Evolutionary conservation across 768 basidiomycete genomes (phyloP).

Genomic region (Boletus eberwhitei): DNA sequence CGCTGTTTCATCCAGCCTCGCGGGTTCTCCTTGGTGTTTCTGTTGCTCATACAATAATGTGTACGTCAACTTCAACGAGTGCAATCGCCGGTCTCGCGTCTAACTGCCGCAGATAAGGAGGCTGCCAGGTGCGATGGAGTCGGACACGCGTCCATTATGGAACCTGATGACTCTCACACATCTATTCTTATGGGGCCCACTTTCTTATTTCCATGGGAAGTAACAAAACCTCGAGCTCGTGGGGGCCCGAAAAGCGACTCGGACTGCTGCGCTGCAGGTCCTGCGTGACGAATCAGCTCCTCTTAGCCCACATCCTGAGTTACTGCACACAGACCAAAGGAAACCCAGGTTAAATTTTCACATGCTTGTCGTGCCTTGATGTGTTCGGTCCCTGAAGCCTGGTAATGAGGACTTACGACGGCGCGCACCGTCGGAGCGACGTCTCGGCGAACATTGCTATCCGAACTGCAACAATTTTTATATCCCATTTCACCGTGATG

Average conservation of each 20-base stretch:
- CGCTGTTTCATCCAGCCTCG: too few relatives aligned
- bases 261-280: constrained; percentile 78
- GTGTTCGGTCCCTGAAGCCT: constrained; percentile 66
- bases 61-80: too few relatives aligned
- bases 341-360: constrained; percentile 7
- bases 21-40: background rate
- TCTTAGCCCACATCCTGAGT: constrained; percentile 71
- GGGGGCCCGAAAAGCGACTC: constrained; percentile 75
- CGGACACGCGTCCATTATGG: constrained; percentile 22
- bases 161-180: constrained; percentile 17
- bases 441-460: constrained; percentile 74
- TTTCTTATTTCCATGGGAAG: constrained; percentile 74
- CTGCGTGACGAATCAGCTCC: constrained; percentile 87
- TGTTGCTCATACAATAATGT: background rate
- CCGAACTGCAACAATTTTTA: constrained; percentile 61
- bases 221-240: constrained; percentile 98
- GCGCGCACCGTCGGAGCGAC: constrained; percentile 84
- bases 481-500: background rate
- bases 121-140: constrained; percentile 48
- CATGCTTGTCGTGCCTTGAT: constrained; percentile 48
- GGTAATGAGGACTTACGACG: constrained; percentile 61
- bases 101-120: constrained; percentile 69
- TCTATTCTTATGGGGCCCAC: constrained; percentile 58
- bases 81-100: constrained; percentile 59
- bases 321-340: constrained; percentile 60